Base-by-base conservation (phyloP, 495 filamentous ascomycete genomes). In the Aspergillus ostianus region DNA sequence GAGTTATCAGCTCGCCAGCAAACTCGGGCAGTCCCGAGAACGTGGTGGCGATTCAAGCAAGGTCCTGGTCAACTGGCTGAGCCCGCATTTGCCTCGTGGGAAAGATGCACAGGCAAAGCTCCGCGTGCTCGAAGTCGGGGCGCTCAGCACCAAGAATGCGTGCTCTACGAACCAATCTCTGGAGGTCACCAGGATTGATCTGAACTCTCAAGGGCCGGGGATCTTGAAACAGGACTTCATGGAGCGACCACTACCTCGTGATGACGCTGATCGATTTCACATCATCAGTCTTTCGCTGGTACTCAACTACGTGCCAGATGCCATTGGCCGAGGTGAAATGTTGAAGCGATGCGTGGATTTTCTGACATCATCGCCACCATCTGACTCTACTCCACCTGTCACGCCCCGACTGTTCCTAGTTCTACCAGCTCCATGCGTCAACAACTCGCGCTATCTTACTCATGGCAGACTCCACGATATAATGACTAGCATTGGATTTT, bases 221-320 rank as follows among this genome's bases (percentile, higher is more conserved):
- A 98, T 99, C 59, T 64, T 84, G 59, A 81, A 91, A 68, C 92
- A 98, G 68, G 91, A 99, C 72, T 98, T 99, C 66, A 98, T 99
- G 93, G 75, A 90, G 67, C 80, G 91, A 36, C 90, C 92, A 7
- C 72, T 94, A 18, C 93, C 93, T 0, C 55, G 53, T 8, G 65
- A 74, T 52, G 77, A 82, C 30, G 71, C 76, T 0, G 87, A 93
- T 47, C 75, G 74, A 29, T 98, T 97, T 68, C 88, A 99, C 68
- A 80, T 97, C 47, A 87, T 99, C 66, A 94, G 90, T 61, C 82
- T 99, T n/a, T 96, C 91, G 1, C 77, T 99, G 52, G 95, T 99
- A 9, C 80, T 99, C 20, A 99, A 99, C 73, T 99, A 90, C 68
- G 92, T 97, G 23, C 87, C 92, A 10, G 83, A 90, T 62, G 80